Percentiles rank a stretch among this genome's conserved stretches.
Evolutionary conservation across 2,329 filamentous ascomycete genomes (phyloP).

Genomic region (Fusarium acutatum): DNA sequence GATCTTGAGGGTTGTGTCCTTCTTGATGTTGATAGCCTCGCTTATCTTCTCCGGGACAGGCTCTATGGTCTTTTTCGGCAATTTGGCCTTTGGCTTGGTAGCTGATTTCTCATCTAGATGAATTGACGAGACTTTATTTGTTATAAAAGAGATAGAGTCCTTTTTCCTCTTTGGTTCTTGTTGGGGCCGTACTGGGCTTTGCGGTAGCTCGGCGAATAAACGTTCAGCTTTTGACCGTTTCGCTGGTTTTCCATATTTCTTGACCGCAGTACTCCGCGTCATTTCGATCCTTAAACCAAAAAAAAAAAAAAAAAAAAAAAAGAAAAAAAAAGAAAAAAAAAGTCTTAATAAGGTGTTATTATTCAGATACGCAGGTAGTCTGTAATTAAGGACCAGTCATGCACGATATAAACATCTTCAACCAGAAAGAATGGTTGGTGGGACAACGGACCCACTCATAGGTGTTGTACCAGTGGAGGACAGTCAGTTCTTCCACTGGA

Average conservation of each 20-base stretch:
- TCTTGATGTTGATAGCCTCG: constrained; percentile 2
- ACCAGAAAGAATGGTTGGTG: constrained; percentile 29
- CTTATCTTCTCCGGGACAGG: constrained; percentile 14
- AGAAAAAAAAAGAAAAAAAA: neutral
- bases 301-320: neutral
- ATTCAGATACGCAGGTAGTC: neutral
- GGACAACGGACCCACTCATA: constrained; percentile 29
- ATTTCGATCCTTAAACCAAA: constrained; percentile 46
- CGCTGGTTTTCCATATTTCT: constrained; percentile 61
- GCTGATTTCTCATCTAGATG: constrained; percentile 35
- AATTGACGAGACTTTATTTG: constrained; percentile 47
- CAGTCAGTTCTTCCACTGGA: neutral
- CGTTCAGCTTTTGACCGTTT: constrained; percentile 58
- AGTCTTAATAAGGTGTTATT: neutral
- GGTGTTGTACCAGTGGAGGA: neutral
- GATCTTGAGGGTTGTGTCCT: neutral
- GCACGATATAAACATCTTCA: neutral
- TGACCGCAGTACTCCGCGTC: constrained; percentile 53
- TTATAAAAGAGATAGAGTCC: constrained; percentile 46
- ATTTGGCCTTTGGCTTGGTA: constrained; percentile 24
- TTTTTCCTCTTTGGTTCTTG: constrained; percentile 15
- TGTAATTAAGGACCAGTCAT: neutral
- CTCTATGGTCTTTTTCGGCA: constrained; percentile 1
- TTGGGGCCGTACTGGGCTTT: constrained; percentile 55
- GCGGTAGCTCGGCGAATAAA: constrained; percentile 61